Base-by-base conservation (phyloP, 257 asterid species). In the Plantago ovata region DNA sequence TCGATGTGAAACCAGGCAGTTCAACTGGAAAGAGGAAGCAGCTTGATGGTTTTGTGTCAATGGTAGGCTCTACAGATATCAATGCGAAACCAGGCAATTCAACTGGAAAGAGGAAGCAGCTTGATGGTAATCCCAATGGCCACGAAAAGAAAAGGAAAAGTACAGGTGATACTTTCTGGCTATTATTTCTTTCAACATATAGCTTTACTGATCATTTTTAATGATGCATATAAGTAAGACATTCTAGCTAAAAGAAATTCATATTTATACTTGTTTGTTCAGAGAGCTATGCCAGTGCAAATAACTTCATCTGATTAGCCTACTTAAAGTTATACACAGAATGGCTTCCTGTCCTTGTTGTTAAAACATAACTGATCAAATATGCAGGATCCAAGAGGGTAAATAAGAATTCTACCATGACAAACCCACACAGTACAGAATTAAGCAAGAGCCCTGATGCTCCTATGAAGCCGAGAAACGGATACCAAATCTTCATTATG, bases 401-500 rank as follows among this genome's bases (percentile, higher is more conserved):
- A 4, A 66, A 59, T 21, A 61, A 62, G 65, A 69, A 66, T 15
- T 43, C 74, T 4, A 58, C 50, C 60, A 16, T 50, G 56, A 62
- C 39, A 64, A 46, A n/a, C 24, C 11, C 59, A 1, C n/a, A n/a
- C n/a, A n/a, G n/a, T 42, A 63, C 61, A 43, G 73, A 77, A 58
- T 16, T 46, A n/a, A 28, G 5, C n/a, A 66, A 54, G 62, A 78
- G 64, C 24, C 63, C 53, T 10, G 39, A 19, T 54, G 71, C 69
- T 47, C 96, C 94, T 32, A 14, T 39, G 70, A 79, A 75, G 62
- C 69, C 84, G 24, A 75, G 89, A 73, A 72, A 73, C 24, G 80
- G 81, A 21, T 82, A 84, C 70, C 94, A 76, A 40, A 62, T 87
- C 62, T 84, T 80, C 60, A 65, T 82, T 18, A 75, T 68, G 53